Evolutionary conservation across 208 protist genomes (phyloP), one percentile per base, ranked within the genome.

Genomic region (Dictyostelium gargantuum): DNA sequence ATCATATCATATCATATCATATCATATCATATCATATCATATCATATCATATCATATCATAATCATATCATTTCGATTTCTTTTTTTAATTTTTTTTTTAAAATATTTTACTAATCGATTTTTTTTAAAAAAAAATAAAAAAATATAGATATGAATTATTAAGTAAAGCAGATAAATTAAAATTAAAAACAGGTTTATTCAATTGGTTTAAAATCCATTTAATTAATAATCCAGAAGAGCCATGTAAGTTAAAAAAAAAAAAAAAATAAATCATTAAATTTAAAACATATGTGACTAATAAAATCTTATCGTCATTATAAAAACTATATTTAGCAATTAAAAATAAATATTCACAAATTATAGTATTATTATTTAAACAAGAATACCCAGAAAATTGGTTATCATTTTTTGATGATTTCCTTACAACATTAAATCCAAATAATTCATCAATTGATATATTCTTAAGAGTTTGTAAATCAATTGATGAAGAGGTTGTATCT

Each of bases 291-390:
- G 10, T 26, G 21, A 42, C 35, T 42, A 26, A 38, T 23, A n/a
- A n/a, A n/a, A n/a, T n/a, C n/a, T n/a, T 75, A 29, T 46, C 17
- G 15, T 48, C 3, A 23, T 40, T 79, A n/a, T n/a, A 9, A 54
- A 54, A 54, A 54, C 17, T 29, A 32, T 38, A 15, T 46, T 26
- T n/a, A 91, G 84, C 84, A 54, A 52, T 94, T 11, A 94, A 94
- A 73, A 94, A 94, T 75, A 94, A 94, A 66, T 86, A 89, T 77
- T 48, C 93, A 48, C 81, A 94, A 29, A 79, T 91, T 46, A 46
- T 94, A 40, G 93, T 91, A 23, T 89, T 94, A 68, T 54, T 94
- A 29, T 94, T 94, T 66, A 94, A 94, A 75, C 89, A 93, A 74
- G 93, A 94, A 21, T 94, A 94, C 42, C 73, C 84, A 26, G 76